These are phyloP conservation scores for Niveomyces coronatus DNA, from an alignment of 2,329 filamentous ascomycete genomes.

Conservation along the genomic window DNA sequence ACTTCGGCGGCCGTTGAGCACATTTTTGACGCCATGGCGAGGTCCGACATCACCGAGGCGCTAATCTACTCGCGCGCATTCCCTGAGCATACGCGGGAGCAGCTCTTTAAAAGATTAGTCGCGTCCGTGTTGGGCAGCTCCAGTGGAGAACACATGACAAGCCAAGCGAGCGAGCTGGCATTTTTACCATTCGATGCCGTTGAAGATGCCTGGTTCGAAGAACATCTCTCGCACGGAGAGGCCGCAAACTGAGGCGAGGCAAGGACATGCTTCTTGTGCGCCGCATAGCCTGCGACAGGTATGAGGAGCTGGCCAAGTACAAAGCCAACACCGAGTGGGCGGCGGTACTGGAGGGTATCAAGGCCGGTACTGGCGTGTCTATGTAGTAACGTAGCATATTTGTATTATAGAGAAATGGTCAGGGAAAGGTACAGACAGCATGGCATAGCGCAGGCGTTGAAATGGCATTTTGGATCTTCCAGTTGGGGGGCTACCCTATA, in stretches of 20 bases:
- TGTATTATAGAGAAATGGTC: no score
- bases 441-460: constrained; percentile 12
- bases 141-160: constrained; percentile 31
- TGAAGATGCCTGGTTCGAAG: constrained; percentile 67
- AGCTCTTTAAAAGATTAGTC: constrained; percentile 58
- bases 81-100: constrained; percentile 48
- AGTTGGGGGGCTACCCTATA: background rate
- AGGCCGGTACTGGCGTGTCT: constrained; percentile 22
- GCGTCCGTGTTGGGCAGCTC: constrained; percentile 40
- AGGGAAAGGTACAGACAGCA: no score
- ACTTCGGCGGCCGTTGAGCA: constrained; percentile 50
- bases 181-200: constrained; percentile 59
- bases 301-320: constrained; percentile 37
- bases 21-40: constrained; percentile 59
- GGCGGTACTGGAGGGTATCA: constrained; percentile 41
- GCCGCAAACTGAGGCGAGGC: constrained; percentile 52
- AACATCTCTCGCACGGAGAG: constrained; percentile 56
- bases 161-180: constrained; percentile 57
- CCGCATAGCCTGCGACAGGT: constrained; percentile 55
- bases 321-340: constrained; percentile 36
- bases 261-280: constrained; percentile 68
- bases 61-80: constrained; percentile 62
- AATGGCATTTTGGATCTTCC: background rate
- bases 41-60: constrained; percentile 59
- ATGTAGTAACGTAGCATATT: background rate